A percentile compares a stretch with the other conserved stretches of the same genome.
These are phyloP conservation scores for Plectosphaerella plurivora DNA, from an alignment of 2,329 filamentous ascomycete genomes.

Conservation along the genomic window DNA sequence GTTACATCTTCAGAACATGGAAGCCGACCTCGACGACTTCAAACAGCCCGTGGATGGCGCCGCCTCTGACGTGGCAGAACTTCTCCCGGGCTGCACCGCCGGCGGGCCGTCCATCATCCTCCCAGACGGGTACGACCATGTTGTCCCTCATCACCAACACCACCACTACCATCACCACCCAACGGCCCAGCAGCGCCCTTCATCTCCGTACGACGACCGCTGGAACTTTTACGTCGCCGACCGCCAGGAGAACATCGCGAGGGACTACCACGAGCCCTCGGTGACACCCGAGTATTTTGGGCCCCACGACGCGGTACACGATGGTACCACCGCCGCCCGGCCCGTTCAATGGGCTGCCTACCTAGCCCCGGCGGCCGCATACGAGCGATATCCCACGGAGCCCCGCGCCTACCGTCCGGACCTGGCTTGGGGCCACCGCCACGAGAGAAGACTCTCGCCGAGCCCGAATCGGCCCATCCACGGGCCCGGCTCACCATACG, in stretches of 20 bases:
- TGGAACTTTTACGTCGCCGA: conserved; percentile 12
- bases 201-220: conserved; percentile 1
- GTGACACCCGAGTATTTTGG: conserved; percentile 7
- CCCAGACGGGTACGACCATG: conserved; percentile 3
- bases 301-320: conserved; percentile 7
- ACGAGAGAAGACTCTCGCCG: not conserved
- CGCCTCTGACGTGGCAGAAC: conserved; percentile 7
- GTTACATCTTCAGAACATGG: conserved; percentile 54
- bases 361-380: not conserved
- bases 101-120: conserved; percentile 6
- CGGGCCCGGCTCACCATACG: conserved; percentile 22
- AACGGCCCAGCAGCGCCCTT: no score
- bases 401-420: conserved; percentile 1
- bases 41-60: conserved; percentile 22
- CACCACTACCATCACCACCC: conserved; percentile 3
- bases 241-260: conserved; percentile 6
- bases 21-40: conserved; percentile 56
- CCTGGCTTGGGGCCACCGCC: conserved; percentile 3
- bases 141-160: conserved; percentile 4
- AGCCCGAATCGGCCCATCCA: conserved; percentile 9
- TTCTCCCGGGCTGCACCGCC: not conserved
- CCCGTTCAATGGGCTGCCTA: not conserved
- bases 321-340: conserved; percentile 1
- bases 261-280: conserved; percentile 3
- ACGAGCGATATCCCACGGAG: not conserved